These are phyloP conservation scores for Boletus sp. DNA, from an alignment of 1,284 basidiomycete genomes.

Conservation along the genomic window DNA sequence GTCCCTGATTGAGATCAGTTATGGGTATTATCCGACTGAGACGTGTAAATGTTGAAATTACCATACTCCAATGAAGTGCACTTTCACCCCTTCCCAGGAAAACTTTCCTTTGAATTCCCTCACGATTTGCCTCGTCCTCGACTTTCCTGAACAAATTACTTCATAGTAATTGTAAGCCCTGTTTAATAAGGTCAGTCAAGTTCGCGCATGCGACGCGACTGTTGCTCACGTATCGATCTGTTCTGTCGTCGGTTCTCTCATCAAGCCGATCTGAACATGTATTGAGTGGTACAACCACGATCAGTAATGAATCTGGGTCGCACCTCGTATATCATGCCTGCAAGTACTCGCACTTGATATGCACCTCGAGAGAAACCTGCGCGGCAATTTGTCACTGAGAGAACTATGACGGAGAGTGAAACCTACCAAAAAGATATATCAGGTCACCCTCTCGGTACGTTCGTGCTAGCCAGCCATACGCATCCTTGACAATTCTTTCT, in stretches of 20 bases:
- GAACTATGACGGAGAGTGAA: background rate
- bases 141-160: background rate
- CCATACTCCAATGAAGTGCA: constrained; percentile 44
- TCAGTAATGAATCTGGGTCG: background rate
- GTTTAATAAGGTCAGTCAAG: background rate
- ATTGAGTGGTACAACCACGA: too few species aligned
- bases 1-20: constrained; percentile 33
- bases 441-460: constrained; percentile 37
- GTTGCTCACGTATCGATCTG: too few species aligned
- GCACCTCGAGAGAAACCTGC: constrained; percentile 48
- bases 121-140: background rate
- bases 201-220: too few species aligned
- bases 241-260: too few species aligned
- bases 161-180: background rate
- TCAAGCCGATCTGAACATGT: too few species aligned
- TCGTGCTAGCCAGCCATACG: constrained; percentile 40
- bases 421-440: constrained; percentile 42
- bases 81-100: constrained; percentile 27
- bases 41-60: constrained; percentile 9
- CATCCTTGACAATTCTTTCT: constrained; percentile 32
- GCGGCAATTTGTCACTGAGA: background rate
- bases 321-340: constrained; percentile 42
- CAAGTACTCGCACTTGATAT: constrained; percentile 41
- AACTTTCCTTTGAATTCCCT: constrained; percentile 38
- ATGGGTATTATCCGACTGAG: background rate